phyloP scores from a whole-genome alignment of 495 filamentous ascomycete genomes.

The Annulohypoxylon nitens region DNA sequence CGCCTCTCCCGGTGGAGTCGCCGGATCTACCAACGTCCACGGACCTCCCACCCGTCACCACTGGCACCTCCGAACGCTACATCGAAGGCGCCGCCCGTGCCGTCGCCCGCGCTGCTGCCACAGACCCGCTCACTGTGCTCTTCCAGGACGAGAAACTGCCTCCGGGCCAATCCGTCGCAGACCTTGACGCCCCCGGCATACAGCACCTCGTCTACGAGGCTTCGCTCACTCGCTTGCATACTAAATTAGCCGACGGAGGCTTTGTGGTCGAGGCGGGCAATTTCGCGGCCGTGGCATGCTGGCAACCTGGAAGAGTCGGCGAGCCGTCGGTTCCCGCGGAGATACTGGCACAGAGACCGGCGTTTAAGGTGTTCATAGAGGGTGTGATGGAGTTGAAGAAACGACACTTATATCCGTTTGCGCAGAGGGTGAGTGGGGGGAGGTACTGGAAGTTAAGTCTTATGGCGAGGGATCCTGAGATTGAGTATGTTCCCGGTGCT shows the following conservation, averaged over 20 bases:
- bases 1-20: conserved; percentile 2
- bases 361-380: conserved; percentile 15
- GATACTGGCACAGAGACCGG: neutral
- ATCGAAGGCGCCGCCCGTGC: conserved; percentile 23
- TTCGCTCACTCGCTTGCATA: neutral
- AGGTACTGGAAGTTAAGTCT: conserved; percentile 39
- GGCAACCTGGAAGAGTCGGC: conserved; percentile 16
- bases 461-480: conserved; percentile 41
- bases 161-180: neutral
- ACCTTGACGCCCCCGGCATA: conserved; percentile 8
- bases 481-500: conserved; percentile 36
- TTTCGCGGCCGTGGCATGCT: conserved; percentile 35
- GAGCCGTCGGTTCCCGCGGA: neutral
- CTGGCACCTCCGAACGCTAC: conserved; percentile 32
- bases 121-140: conserved; percentile 20
- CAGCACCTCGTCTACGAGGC: conserved; percentile 16
- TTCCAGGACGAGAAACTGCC: conserved; percentile 29
- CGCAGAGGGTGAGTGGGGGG: conserved; percentile 18
- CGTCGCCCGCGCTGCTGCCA: conserved; percentile 24
- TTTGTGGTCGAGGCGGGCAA: conserved; percentile 27
- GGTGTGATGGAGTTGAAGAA: neutral
- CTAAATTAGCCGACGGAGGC: conserved; percentile 18
- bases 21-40: neutral
- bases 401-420: conserved; percentile 20
- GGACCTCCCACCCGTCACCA: conserved; percentile 27